Conservation (phyloP, 2,329 filamentous ascomycete species). For the Colletotrichum sp. region DNA sequence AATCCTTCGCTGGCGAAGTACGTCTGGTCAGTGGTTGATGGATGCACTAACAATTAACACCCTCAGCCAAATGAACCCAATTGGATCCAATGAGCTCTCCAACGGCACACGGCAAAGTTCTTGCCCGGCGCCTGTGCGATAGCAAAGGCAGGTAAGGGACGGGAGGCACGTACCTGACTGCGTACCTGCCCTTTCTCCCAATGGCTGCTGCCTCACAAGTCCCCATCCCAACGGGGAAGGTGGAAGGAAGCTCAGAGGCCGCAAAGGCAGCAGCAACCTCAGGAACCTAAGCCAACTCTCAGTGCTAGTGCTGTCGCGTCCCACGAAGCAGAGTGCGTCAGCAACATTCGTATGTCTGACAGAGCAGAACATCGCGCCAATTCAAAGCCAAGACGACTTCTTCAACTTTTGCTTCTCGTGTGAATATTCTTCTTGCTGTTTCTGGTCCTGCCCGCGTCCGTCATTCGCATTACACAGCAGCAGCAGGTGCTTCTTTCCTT, state of each 20-base stretch:
- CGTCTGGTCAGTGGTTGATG: not conserved
- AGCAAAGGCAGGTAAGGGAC: not conserved
- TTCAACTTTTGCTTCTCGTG: not conserved
- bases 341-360: slow-evolving; percentile 4
- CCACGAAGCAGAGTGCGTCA: slow-evolving; percentile 2
- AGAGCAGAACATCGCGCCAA: not conserved
- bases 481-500: not conserved
- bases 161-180: not conserved
- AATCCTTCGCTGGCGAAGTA: not conserved
- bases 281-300: not conserved
- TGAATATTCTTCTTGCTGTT: not conserved
- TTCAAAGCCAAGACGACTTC: not conserved
- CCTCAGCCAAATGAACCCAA: not conserved
- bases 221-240: not conserved
- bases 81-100: not conserved
- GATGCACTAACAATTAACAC: not conserved
- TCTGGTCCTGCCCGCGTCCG: not conserved
- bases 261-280: not conserved
- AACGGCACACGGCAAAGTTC: not conserved
- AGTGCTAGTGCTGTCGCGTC: slow-evolving; percentile 13
- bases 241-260: not conserved
- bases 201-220: not conserved
- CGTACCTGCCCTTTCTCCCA: not conserved
- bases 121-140: not conserved
- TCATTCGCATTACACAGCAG: not conserved